A percentile compares a stretch with the other conserved stretches of the same genome.
Evolutionary conservation across 345 rosid genomes (phyloP).

Genomic region (Eucalyptus globulus): DNA sequence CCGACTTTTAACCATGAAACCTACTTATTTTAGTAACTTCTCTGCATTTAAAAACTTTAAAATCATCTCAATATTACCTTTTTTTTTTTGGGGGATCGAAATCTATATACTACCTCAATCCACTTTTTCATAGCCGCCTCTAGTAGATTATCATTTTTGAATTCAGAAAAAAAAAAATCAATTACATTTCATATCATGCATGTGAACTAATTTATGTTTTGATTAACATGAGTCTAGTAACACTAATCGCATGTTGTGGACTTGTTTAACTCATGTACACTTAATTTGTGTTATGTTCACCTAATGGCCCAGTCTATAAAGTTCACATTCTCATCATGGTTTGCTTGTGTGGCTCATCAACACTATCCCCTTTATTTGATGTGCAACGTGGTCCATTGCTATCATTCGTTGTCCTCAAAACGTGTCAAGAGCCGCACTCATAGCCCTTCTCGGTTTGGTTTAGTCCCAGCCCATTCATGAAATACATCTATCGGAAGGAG

Average conservation of each 20-base stretch:
- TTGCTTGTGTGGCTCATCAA: neutral
- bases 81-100: no score
- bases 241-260: neutral
- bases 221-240: no score
- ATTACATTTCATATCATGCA: no score
- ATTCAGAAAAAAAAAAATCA: no score
- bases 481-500: neutral
- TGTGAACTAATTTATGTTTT: no score
- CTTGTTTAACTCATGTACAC: neutral
- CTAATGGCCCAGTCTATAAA: neutral
- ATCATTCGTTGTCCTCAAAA: neutral
- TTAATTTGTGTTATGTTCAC: neutral
- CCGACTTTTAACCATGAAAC: no score
- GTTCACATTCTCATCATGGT: neutral
- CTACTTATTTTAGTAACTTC: neutral
- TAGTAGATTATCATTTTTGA: neutral
- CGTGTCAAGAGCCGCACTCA: fast-evolving
- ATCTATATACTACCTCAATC: neutral
- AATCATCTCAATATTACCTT: fast-evolving
- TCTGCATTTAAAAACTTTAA: neutral
- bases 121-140: neutral
- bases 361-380: neutral
- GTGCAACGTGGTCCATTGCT: neutral
- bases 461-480: no score
- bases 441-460: no score